Evolutionary conservation across 2,329 filamentous ascomycete genomes (phyloP), one percentile per base, ranked within the genome.

Genomic region (Nemania abortiva): DNA sequence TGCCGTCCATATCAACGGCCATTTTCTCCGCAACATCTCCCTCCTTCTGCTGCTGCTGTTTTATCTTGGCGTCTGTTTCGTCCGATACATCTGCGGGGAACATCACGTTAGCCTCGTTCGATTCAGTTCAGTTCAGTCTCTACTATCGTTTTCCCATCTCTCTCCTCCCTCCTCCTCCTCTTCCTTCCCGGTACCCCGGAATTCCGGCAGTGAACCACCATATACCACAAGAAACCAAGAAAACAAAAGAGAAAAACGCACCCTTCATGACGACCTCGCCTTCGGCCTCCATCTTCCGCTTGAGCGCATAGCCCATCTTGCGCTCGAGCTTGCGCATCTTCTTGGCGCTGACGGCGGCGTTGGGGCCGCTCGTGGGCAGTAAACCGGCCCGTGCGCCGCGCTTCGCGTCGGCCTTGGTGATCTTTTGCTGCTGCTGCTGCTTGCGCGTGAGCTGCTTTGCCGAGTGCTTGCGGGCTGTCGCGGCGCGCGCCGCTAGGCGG

Each of bases 311-410:
- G 1, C 81, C 82, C 77, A 87, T 75, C 79, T 84, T 83, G 81
- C 85, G 84, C 77, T 89, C 84, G 45, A 89, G 65, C 84, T 89
- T 89, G 71, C 84, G 81, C 76, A 81, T 79, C 83, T 85, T 86
- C 84, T 89, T 89, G 56, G 79, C 79, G 79, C 87, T 88, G 39
- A 88, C 56, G 22, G 83, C 80, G 1, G 79, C 80, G 39, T 84
- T 81, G 0, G 87, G 87, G 0, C 87, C 87, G 79, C 86, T 88
- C 15, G 82, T 89, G 0, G 87, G 87, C 66, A 88, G 75, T 45
- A 89, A 77, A 0, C 87, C 87, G 0, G 83, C 77, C 2, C 86
- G 79, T 2, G 86, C 87, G 50, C 87, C 87, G 52, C 85, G 84
- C 57, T 75, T 80, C 27, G 79, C 27, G 69, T 79, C 77, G 6